Evolutionary conservation across 345 rosid species (phyloP).

Genomic region (Geranium brycei): DNA sequence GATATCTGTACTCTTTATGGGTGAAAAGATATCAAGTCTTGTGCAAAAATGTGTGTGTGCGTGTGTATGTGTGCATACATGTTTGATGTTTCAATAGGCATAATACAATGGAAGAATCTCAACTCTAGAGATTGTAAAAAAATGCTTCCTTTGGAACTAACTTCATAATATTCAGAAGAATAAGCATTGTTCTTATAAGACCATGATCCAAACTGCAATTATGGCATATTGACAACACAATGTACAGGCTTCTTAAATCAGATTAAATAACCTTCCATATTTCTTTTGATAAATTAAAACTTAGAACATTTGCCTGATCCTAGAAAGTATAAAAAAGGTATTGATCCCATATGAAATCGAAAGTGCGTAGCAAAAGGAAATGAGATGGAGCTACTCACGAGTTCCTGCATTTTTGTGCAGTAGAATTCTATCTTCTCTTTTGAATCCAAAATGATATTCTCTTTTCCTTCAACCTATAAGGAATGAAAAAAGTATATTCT

Average conservation of each 20-base stretch:
- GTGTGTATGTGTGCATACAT: too few species aligned
- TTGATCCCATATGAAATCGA: not conserved
- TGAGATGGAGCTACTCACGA: slow-evolving; percentile 47
- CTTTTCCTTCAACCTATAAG: slow-evolving; percentile 45
- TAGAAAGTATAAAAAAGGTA: not conserved
- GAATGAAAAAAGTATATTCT: slow-evolving; percentile 6
- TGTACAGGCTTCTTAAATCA: not conserved
- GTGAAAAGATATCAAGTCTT: too few species aligned
- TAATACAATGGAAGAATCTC: not conserved
- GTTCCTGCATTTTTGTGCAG: slow-evolving; percentile 88
- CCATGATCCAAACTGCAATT: not conserved
- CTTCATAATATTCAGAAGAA: not conserved
- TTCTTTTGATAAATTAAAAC: too few species aligned
- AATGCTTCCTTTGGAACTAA: not conserved
- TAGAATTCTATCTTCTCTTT: slow-evolving; percentile 88
- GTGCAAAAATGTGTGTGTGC: too few species aligned
- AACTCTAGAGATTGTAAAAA: not conserved
- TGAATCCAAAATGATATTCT: slow-evolving; percentile 64
- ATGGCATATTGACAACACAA: not conserved
- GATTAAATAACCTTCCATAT: not conserved
- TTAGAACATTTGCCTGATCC: not conserved
- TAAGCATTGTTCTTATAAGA: not conserved
- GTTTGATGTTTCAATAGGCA: too few species aligned
- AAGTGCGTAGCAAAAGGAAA: slow-evolving; percentile 1
- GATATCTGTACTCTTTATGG: too few species aligned